Conservation (phyloP, 768 basidiomycete genomes). For the Panellus pusillus region DNA sequence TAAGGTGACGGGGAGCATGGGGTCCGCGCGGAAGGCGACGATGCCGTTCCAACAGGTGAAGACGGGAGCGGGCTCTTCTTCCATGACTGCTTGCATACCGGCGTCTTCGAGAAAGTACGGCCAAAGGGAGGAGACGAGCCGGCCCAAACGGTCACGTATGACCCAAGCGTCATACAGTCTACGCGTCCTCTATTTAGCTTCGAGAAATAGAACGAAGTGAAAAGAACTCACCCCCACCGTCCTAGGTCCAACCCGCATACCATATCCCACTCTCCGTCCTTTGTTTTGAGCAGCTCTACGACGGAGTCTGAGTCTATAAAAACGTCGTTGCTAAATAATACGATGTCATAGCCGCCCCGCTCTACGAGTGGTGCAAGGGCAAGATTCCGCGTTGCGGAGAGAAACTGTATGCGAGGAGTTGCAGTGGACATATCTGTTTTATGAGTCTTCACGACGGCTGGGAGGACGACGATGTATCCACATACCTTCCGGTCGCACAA, state of each 20-base stretch:
- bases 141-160: slow-evolving; percentile 34
- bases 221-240: slow-evolving; percentile 25
- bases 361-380: slow-evolving; percentile 40
- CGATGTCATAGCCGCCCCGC: slow-evolving; percentile 36
- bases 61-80: slow-evolving; percentile 42
- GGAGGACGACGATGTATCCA: background rate
- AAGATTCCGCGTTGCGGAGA: slow-evolving; percentile 39
- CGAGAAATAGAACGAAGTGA: background rate
- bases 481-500: slow-evolving; percentile 22
- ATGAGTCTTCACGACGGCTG: background rate
- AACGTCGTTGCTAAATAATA: slow-evolving; percentile 45
- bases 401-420: slow-evolving; percentile 34
- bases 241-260: slow-evolving; percentile 43
- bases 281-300: slow-evolving; percentile 39
- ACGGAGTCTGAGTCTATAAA: slow-evolving; percentile 40
- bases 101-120: slow-evolving; percentile 43
- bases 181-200: background rate
- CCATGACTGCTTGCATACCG: slow-evolving; percentile 33
- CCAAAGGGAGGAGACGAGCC: slow-evolving; percentile 33
- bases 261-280: slow-evolving; percentile 41
- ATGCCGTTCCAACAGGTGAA: slow-evolving; percentile 50
- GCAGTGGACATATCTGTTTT: slow-evolving; percentile 22
- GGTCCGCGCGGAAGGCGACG: slow-evolving; percentile 39
- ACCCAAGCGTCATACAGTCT: slow-evolving; percentile 41
- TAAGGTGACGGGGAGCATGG: slow-evolving; percentile 38